These are phyloP conservation scores for Candida dubliniensis DNA, from an alignment of 1,139 yeast species.

Conservation along the genomic window DNA sequence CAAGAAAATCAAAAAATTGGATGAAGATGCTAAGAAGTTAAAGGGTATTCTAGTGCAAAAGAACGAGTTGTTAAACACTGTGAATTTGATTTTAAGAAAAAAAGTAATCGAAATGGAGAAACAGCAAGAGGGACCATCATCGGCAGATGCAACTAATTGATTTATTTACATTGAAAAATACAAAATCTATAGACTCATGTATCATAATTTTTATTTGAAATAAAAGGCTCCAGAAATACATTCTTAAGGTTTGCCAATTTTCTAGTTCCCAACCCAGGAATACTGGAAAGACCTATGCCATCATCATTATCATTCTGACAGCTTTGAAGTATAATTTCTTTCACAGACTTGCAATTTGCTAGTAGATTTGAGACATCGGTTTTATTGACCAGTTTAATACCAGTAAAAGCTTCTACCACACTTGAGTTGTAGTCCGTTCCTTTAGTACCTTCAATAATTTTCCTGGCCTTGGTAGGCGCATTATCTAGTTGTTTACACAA, in stretches of 20 bases:
- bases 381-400: constrained; percentile 55
- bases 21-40: constrained; percentile 70
- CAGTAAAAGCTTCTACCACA: constrained; percentile 51
- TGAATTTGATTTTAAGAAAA: constrained; percentile 51
- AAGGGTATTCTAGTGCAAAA: constrained; percentile 73
- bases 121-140: constrained; percentile 21
- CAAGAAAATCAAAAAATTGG: constrained; percentile 69
- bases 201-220: constrained; percentile 37
- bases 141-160: neutral
- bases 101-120: constrained; percentile 47
- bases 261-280: constrained; percentile 58
- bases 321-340: constrained; percentile 41
- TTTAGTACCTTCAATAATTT: constrained; percentile 41
- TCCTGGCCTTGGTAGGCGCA: constrained; percentile 24
- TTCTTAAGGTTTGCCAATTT: constrained; percentile 46
- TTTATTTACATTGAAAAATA: neutral
- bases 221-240: constrained; percentile 55
- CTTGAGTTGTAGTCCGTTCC: constrained; percentile 50
- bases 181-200: neutral
- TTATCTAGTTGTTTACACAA: constrained; percentile 50
- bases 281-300: constrained; percentile 22
- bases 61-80: constrained; percentile 49
- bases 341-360: constrained; percentile 53
- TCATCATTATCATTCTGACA: constrained; percentile 22
- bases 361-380: constrained; percentile 58